Conservation (phyloP, 495 filamentous ascomycete species). For the Aspergillus sclerotioniger region DNA sequence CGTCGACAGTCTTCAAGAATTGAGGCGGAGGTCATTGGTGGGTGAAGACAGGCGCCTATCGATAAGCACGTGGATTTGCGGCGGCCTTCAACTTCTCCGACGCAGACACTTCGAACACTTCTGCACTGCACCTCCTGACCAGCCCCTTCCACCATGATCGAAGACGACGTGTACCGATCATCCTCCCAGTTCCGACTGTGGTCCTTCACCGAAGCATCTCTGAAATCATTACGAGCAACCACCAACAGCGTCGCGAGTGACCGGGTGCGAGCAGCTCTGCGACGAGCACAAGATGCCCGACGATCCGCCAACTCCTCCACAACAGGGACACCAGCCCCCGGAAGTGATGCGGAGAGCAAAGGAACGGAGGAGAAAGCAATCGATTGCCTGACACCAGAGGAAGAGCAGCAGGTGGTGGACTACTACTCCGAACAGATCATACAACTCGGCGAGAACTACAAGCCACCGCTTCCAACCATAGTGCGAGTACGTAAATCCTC, state of each 20-base stretch:
- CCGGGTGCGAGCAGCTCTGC: constrained; percentile 65
- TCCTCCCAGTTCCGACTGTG: constrained; percentile 88
- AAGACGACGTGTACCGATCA: constrained; percentile 88
- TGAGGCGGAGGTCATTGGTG: not conserved
- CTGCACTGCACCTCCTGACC: not conserved
- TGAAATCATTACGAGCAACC: constrained; percentile 64
- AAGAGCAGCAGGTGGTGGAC: constrained; percentile 77
- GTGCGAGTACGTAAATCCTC: constrained; percentile 60
- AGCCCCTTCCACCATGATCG: constrained; percentile 49
- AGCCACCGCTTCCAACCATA: constrained; percentile 74
- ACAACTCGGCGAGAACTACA: constrained; percentile 71
- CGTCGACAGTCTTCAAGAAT: no score
- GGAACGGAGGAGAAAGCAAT: constrained; percentile 48
- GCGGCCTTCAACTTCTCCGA: constrained; percentile 2
- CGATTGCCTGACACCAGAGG: constrained; percentile 72
- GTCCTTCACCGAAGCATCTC: constrained; percentile 80
- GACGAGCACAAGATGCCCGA: constrained; percentile 42
- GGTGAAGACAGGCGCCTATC: constrained; percentile 13
- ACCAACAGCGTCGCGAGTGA: constrained; percentile 74
- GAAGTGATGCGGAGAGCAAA: constrained; percentile 33
- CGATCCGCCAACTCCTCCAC: constrained; percentile 38
- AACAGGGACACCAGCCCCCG: constrained; percentile 33
- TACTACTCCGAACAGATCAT: constrained; percentile 75
- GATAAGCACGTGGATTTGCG: constrained; percentile 30
- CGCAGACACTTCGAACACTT: not conserved